Evolutionary conservation across 768 basidiomycete species (phyloP).

Genomic region (Gloeopeniophorella convolvens): DNA sequence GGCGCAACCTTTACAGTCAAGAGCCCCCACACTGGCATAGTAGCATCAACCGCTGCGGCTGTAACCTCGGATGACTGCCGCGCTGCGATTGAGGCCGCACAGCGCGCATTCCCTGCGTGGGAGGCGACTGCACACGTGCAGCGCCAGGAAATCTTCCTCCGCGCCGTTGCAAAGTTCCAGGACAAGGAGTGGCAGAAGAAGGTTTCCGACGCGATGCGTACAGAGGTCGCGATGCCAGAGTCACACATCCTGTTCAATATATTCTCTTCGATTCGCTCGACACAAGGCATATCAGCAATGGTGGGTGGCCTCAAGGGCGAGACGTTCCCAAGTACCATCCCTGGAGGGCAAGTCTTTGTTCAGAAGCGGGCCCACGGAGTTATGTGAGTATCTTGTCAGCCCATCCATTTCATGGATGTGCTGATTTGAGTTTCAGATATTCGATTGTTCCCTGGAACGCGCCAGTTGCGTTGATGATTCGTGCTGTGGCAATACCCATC

Average conservation of each 20-base stretch:
- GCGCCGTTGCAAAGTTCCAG: not conserved
- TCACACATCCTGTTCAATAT: constrained; percentile 24
- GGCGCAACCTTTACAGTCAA: constrained; percentile 40
- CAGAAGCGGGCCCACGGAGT: constrained; percentile 47
- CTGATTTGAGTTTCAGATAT: constrained; percentile 30
- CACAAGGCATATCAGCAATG: constrained; percentile 30
- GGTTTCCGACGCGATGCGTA: not conserved
- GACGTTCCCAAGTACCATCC: constrained; percentile 36
- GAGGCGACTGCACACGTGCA: not conserved
- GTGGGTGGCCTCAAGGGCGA: constrained; percentile 38
- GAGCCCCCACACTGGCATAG: constrained; percentile 36
- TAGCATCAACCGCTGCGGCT: constrained; percentile 41
- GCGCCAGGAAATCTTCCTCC: constrained; percentile 10
- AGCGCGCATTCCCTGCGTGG: constrained; percentile 16
- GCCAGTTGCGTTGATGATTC: constrained; percentile 38
- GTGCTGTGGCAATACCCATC: constrained; percentile 40
- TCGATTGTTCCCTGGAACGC: constrained; percentile 55
- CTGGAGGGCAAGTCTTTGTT: constrained; percentile 40
- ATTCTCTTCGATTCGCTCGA: constrained; percentile 24
- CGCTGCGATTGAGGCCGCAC: constrained; percentile 11
- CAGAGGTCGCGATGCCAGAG: constrained; percentile 3
- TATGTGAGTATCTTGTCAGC: constrained; percentile 31
- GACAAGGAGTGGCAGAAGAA: constrained; percentile 12
- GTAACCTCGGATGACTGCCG: constrained; percentile 30
- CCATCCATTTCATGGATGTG: not conserved